Evolutionary conservation across 345 rosid genomes (phyloP).

Genomic region (Lumnitzera littorea): DNA sequence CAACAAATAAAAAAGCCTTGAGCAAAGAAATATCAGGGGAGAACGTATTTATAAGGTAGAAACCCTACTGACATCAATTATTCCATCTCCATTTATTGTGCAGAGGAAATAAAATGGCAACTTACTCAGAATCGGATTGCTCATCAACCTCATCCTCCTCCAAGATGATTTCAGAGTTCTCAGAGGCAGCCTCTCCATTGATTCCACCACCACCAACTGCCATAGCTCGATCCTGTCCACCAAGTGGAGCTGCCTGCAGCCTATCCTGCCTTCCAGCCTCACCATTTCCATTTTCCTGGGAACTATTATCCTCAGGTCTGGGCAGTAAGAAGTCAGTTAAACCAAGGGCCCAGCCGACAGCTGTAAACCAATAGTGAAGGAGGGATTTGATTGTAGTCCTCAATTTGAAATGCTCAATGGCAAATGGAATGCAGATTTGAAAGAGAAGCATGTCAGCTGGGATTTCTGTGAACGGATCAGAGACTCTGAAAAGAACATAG

Average conservation of each 20-base stretch:
- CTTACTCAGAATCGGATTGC: slow-evolving; percentile 88
- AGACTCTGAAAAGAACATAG: slow-evolving; percentile 48
- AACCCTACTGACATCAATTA: too few relatives aligned
- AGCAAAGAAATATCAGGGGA: too few relatives aligned
- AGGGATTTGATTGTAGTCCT: slow-evolving; percentile 87
- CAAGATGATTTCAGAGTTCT: slow-evolving; percentile 23
- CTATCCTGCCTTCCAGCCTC: slow-evolving; percentile 78
- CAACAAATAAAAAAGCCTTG: too few relatives aligned
- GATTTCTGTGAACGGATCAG: slow-evolving; percentile 97
- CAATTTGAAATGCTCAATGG: slow-evolving; percentile 81
- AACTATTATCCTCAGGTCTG: slow-evolving; percentile 64
- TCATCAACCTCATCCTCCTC: slow-evolving; percentile 78
- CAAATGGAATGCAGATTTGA: slow-evolving; percentile 98
- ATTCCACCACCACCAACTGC: slow-evolving; percentile 36
- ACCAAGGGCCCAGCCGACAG: slow-evolving; percentile 93
- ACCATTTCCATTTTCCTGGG: slow-evolving; percentile 66
- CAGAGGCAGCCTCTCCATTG: slow-evolving; percentile 35
- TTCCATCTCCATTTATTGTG: neutral
- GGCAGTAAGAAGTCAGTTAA: slow-evolving; percentile 80
- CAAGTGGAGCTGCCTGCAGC: slow-evolving; percentile 40
- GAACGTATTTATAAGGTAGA: too few relatives aligned
- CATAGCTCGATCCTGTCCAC: slow-evolving; percentile 56
- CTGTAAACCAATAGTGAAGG: slow-evolving; percentile 83
- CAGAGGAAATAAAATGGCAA: slow-evolving; percentile 8
- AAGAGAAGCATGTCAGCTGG: slow-evolving; percentile 98